Percentiles rank a stretch among this genome's conserved stretches.
phyloP scores from a whole-genome alignment of 2,329 filamentous ascomycete species.

The Nemania abortiva region DNA sequence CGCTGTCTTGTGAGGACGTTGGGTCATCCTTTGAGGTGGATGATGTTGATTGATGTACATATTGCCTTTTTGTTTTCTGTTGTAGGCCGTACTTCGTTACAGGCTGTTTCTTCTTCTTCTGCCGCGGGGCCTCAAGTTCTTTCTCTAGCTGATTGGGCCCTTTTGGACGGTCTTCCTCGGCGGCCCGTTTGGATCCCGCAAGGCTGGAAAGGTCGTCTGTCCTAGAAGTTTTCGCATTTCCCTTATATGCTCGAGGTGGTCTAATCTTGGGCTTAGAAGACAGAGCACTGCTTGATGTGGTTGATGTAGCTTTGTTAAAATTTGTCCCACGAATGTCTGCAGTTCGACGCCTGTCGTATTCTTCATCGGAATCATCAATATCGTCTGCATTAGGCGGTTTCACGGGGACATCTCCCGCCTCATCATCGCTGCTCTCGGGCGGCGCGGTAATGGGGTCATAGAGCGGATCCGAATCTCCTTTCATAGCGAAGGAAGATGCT shows the following conservation, averaged over 20 bases:
- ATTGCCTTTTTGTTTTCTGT: slow-evolving; percentile 35
- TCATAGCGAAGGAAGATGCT: slow-evolving; percentile 33
- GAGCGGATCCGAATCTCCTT: slow-evolving; percentile 25
- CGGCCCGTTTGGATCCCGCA: slow-evolving; percentile 44
- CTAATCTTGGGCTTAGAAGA: background rate
- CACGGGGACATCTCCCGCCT: slow-evolving; percentile 35
- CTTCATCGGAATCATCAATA: slow-evolving; percentile 43
- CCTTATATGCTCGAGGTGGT: slow-evolving; percentile 1
- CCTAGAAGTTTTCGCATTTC: background rate
- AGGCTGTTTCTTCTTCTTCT: slow-evolving; percentile 25
- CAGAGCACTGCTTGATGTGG: slow-evolving; percentile 4
- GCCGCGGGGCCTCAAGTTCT: slow-evolving; percentile 29
- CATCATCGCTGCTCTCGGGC: slow-evolving; percentile 47
- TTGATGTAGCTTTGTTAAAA: slow-evolving; percentile 44
- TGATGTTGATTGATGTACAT: slow-evolving; percentile 31
- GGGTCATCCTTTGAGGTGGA: slow-evolving; percentile 35
- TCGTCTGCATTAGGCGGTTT: slow-evolving; percentile 21
- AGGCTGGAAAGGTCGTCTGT: slow-evolving; percentile 39
- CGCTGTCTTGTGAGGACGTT: slow-evolving; percentile 32
- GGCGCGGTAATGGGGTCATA: slow-evolving; percentile 44
- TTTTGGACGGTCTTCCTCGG: slow-evolving; percentile 32
- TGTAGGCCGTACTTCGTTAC: slow-evolving; percentile 37
- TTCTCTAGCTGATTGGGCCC: slow-evolving; percentile 35
- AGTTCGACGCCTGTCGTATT: slow-evolving; percentile 46
- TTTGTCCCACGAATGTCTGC: slow-evolving; percentile 53